Evolutionary conservation across 1,284 basidiomycete genomes (phyloP), one percentile per base, ranked within the genome.

Genomic region (Ganoderma multipileum): DNA sequence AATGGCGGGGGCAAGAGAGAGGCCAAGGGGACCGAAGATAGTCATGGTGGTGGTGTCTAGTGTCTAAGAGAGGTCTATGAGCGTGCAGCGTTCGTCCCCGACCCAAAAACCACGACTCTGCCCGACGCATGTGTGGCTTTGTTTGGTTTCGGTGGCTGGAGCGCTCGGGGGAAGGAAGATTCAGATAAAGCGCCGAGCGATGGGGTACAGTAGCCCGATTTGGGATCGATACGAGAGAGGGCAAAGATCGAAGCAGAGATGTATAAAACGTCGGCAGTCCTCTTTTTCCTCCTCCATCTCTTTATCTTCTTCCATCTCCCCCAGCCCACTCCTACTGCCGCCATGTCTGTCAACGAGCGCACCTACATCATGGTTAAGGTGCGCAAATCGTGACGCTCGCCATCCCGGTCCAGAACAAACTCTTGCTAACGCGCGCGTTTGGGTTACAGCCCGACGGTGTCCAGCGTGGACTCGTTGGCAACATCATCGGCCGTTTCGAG

Each of bases 281-380:
- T 81, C 71, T 75, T 76, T 71, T 70, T 75, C 72, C 68, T 74
- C 69, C 68, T 76, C 71, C 78, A 76, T 76, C 76, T 79, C 75
- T 72, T 73, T 64, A 68, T 76, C 74, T 76, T 72, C 66, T 77
- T 75, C 77, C 76, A 72, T 72, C 74, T 74, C 71, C 77, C 73
- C 65, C 71, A 72, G 72, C 75, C 75, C 73, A 75, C 77, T 67
- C 70, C 71, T 55, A 70, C 63, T 38, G 70, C 76, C 69, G 76
- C 72, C 74, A 92, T 91, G 90, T 89, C 91, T 76, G 80, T 79
- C 78, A 75, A 76, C 54, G 93, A 95, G 79, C 92, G 91, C 80
- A 95, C 94, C 80, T 95, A 94, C 83, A 95, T 95, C 84, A 95
- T 95, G 93, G 86, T 95, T 87, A 95, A 95, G 91, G 93, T 90